Evolutionary conservation across 352 stramenopile species (phyloP).

Genomic region (Pythium graminicola): DNA sequence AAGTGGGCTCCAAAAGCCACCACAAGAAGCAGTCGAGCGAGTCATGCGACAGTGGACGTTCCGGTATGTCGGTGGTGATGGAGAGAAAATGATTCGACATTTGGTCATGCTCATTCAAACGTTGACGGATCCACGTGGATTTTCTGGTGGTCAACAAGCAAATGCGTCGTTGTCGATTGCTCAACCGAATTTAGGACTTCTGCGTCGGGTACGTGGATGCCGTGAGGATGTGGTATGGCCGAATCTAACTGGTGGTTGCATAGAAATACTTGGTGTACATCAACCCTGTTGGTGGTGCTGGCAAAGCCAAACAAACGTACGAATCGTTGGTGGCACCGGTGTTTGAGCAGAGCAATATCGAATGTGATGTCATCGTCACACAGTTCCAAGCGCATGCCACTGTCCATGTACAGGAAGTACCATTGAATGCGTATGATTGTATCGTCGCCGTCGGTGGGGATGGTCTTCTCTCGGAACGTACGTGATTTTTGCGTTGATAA

Average conservation of each 20-base stretch:
- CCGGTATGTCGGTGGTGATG: conserved; percentile 27
- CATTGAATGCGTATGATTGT: conserved; percentile 52
- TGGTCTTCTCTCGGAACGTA: conserved; percentile 62
- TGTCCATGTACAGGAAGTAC: conserved; percentile 34
- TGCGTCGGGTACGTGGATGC: conserved; percentile 29
- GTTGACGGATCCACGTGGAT: conserved; percentile 35
- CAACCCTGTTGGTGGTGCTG: conserved; percentile 55
- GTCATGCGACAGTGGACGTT: conserved; percentile 46
- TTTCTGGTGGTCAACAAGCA: background rate
- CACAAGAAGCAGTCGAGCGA: conserved; percentile 20
- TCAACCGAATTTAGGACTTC: conserved; percentile 22
- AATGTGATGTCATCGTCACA: conserved; percentile 48
- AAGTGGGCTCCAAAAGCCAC: conserved; percentile 2
- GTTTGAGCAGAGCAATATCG: conserved; percentile 49
- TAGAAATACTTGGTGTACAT: conserved; percentile 61
- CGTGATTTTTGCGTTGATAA: conserved; percentile 4
- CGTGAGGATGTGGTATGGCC: background rate
- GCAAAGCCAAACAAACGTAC: conserved; percentile 46
- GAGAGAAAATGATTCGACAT: conserved; percentile 22
- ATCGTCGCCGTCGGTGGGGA: conserved; percentile 63
- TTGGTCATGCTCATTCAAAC: conserved; percentile 38
- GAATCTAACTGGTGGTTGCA: background rate
- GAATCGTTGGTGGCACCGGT: conserved; percentile 43
- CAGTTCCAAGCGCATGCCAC: conserved; percentile 48
- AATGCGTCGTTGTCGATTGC: background rate